Percentiles rank a stretch among this genome's conserved stretches.
These are phyloP conservation scores for Noccaea bulbosa DNA, from an alignment of 345 rosid genomes.

Conservation along the genomic window DNA sequence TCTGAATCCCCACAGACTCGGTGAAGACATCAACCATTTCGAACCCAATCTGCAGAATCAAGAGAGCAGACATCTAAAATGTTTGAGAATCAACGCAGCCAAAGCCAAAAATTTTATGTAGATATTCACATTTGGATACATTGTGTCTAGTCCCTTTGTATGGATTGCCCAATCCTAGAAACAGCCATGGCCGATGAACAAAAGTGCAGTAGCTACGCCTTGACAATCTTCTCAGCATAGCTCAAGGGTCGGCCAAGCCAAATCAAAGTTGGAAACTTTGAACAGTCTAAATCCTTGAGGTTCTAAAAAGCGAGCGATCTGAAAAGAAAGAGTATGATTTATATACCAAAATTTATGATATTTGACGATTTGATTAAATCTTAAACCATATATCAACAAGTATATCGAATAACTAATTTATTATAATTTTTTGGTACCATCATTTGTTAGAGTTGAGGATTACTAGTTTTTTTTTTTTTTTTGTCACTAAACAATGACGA, in stretches of 20 bases:
- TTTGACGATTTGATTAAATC: too few relatives aligned
- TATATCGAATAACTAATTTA: too few relatives aligned
- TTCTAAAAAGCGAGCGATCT: constrained; percentile 22
- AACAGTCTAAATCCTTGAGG: background rate
- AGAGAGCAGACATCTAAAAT: constrained; percentile 1
- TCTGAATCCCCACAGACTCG: constrained; percentile 57
- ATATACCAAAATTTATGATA: too few relatives aligned
- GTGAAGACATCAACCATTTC: constrained; percentile 80
- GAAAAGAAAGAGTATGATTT: constrained; percentile 4
- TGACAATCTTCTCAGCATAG: constrained; percentile 39
- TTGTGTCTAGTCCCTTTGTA: constrained; percentile 82
- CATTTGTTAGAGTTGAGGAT: too few relatives aligned
- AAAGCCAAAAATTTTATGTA: background rate
- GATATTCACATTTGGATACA: constrained; percentile 45
- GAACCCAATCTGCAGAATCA: constrained; percentile 55
- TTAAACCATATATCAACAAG: too few relatives aligned
- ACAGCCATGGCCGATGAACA: constrained; percentile 70
- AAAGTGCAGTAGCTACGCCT: constrained; percentile 62
- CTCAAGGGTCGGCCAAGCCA: background rate
- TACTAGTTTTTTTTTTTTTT: too few relatives aligned
- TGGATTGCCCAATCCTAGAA: constrained; percentile 89
- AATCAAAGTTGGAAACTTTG: background rate
- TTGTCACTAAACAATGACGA: constrained; percentile 91
- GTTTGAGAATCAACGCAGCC: constrained; percentile 4
- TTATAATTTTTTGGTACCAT: too few relatives aligned